Percentiles rank a stretch among this genome's conserved stretches.
These are phyloP conservation scores for Sphagnum tenellum DNA, from an alignment of 225 moss, liverwort and hornwort species.

Conservation along the genomic window DNA sequence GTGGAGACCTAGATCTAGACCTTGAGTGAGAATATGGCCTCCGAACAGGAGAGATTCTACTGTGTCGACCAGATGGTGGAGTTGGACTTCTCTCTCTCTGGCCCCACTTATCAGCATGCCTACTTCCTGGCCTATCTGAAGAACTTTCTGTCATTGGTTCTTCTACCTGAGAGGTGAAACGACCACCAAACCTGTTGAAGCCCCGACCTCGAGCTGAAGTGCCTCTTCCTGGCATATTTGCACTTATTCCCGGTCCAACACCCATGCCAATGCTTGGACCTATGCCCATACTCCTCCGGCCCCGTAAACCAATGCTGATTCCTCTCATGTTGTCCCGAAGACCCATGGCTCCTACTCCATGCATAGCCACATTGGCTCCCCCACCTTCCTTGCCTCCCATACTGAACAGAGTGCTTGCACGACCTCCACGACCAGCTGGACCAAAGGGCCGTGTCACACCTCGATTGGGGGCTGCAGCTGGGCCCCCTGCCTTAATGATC, in stretches of 20 bases:
- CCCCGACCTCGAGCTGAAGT: slow-evolving; percentile 51
- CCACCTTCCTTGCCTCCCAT: slow-evolving; percentile 18
- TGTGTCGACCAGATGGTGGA: slow-evolving; percentile 34
- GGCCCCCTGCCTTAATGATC: slow-evolving; percentile 72
- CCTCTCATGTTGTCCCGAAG: slow-evolving; percentile 31
- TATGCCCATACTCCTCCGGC: slow-evolving; percentile 58
- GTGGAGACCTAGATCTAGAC: slow-evolving; percentile 52
- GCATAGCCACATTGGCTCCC: slow-evolving; percentile 28
- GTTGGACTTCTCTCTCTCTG: slow-evolving; percentile 55
- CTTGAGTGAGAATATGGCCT: slow-evolving; percentile 39
- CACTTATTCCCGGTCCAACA: slow-evolving; percentile 47
- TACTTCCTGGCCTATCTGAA: slow-evolving; percentile 44
- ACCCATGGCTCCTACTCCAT: slow-evolving; percentile 15
- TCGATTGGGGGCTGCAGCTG: slow-evolving; percentile 49
- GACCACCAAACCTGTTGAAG: slow-evolving; percentile 50
- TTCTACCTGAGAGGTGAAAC: slow-evolving; percentile 41
- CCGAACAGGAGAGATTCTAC: slow-evolving; percentile 32
- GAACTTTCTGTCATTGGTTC: slow-evolving; percentile 37
- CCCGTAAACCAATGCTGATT: slow-evolving; percentile 59
- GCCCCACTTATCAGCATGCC: slow-evolving; percentile 52
- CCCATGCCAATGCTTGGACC: slow-evolving; percentile 39
- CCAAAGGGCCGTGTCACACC: not conserved
- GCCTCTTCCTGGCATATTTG: slow-evolving; percentile 40
- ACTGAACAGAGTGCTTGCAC: too few species aligned
- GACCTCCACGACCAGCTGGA: too few species aligned